Conservation (phyloP, 2,329 filamentous ascomycete genomes). For the Colletotrichum eremochloae region DNA sequence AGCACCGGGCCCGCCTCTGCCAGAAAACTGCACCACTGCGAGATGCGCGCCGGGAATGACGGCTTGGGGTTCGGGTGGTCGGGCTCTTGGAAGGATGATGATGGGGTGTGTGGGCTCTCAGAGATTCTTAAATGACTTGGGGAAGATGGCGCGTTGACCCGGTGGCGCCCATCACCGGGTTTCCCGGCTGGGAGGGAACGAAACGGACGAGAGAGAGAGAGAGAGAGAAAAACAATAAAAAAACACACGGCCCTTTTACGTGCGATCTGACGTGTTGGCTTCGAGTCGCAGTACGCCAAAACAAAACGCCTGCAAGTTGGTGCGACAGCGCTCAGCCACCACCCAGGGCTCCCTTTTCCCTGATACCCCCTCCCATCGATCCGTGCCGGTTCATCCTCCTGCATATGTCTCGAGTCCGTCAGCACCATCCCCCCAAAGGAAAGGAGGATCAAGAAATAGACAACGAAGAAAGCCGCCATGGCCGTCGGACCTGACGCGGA, state of each 20-base stretch:
- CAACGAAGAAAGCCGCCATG: conserved; percentile 30
- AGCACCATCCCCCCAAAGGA: background rate
- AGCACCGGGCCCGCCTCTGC: background rate
- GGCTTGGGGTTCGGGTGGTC: conserved; percentile 12
- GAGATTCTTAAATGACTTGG: conserved; percentile 25
- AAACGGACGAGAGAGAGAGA: background rate
- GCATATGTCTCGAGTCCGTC: conserved; percentile 15
- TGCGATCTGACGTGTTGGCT: conserved; percentile 35
- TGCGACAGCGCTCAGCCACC: conserved; percentile 24
- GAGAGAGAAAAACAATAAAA: background rate
- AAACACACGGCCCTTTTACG: conserved; percentile 25
- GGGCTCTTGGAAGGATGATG: background rate
- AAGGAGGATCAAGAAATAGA: background rate
- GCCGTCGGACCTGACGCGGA: conserved; percentile 37
- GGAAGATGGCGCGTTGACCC: background rate
- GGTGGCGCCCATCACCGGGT: conserved; percentile 9
- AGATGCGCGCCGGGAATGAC: conserved; percentile 1
- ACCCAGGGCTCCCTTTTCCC: background rate
- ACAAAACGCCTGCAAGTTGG: conserved; percentile 26
- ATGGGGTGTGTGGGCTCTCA: background rate
- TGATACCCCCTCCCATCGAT: background rate
- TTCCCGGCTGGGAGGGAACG: background rate
- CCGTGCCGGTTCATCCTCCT: background rate
- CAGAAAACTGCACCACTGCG: conserved; percentile 3
- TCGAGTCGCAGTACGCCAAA: conserved; percentile 28